Base-by-base conservation (phyloP, 371 early-diverging fungal genomes). In the Rhizopus arrhizus region DNA sequence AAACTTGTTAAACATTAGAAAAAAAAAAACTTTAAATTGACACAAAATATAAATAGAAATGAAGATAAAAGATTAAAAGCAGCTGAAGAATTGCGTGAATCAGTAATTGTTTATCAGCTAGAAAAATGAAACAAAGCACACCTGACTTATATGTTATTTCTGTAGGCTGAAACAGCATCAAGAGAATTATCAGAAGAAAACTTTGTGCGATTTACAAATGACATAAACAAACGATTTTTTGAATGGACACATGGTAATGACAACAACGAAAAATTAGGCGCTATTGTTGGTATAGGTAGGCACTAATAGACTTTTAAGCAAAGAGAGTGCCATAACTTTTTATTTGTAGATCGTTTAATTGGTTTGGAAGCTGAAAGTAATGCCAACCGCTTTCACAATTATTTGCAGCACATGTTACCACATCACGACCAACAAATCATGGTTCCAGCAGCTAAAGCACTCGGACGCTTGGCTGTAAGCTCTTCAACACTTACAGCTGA, bases 311-410 rank as follows among this genome's bases (percentile, higher is more conserved):
- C 11, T 33, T 28, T 8, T 35, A 32, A 51, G 16, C 56, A 22
- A 15, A 31, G 10, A 42, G 41, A 6, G 16, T 5, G 40, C 9
- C 28, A n/a, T n/a, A 22, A 48, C 48, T 7, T 48, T 46, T 6
- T 59, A 5, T 46, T 36, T 42, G 12, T 76, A 93, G 94, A 95
- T 70, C 84, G 86, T 52, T 72, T 96, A 53, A 92, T 95, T 55
- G 94, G 91, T 36, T 82, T 94, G 33, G 93, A 93, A 58, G 84
- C 85, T 28, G 94, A 95, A 64, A 91, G 93, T 58, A 92, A 91
- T 72, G 88, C 93, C n/a, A 88, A 84, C 42, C 87, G 94, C 38
- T 95, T 92, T 63, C 89, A 93, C 28, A 94, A 92, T 68, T 95
- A 93, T 64, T 72, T 96, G 45, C 84, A 91, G n/a, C 85, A 83